A percentile compares a stretch with the other conserved stretches of the same genome.
Evolutionary conservation across 2,329 filamentous ascomycete species (phyloP).

Genomic region (Geoglossum cookeanum): DNA sequence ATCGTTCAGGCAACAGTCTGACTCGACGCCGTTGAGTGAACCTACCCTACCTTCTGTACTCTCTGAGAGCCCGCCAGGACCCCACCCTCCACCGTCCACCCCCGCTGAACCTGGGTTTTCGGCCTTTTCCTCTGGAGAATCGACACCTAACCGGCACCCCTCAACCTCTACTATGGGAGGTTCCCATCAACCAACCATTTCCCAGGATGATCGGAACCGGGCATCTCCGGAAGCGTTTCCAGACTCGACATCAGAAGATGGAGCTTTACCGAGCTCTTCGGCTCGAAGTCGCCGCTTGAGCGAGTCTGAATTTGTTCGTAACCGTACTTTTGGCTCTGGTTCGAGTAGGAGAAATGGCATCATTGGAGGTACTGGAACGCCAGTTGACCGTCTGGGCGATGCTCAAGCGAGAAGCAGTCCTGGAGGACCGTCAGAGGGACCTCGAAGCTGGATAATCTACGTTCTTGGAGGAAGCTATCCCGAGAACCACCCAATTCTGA

Average conservation of each 20-base stretch:
- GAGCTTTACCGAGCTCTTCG: conserved; percentile 21
- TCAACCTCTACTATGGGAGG: conserved; percentile 27
- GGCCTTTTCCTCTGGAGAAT: conserved; percentile 29
- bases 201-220: conserved; percentile 22
- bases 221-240: conserved; percentile 17
- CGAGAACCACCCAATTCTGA: conserved; percentile 50
- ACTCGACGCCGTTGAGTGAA: conserved; percentile 15
- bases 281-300: conserved; percentile 35
- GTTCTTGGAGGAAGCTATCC: conserved; percentile 51
- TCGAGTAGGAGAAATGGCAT: conserved; percentile 44
- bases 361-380: conserved; percentile 19
- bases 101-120: conserved; percentile 39
- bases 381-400: conserved; percentile 16
- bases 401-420: conserved; percentile 7
- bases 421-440: conserved; percentile 27
- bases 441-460: conserved; percentile 53
- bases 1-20: conserved; percentile 9
- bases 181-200: conserved; percentile 16
- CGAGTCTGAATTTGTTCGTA: conserved; percentile 36
- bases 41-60: conserved; percentile 24
- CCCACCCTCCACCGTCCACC: conserved; percentile 42
- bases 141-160: conserved; percentile 27
- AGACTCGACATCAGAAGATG: conserved; percentile 24
- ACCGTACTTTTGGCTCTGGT: conserved; percentile 39
- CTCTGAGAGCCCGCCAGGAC: conserved; percentile 37